These are phyloP conservation scores for Scortechinia acanthostroma DNA, from an alignment of 2,329 filamentous ascomycete genomes.

Conservation along the genomic window DNA sequence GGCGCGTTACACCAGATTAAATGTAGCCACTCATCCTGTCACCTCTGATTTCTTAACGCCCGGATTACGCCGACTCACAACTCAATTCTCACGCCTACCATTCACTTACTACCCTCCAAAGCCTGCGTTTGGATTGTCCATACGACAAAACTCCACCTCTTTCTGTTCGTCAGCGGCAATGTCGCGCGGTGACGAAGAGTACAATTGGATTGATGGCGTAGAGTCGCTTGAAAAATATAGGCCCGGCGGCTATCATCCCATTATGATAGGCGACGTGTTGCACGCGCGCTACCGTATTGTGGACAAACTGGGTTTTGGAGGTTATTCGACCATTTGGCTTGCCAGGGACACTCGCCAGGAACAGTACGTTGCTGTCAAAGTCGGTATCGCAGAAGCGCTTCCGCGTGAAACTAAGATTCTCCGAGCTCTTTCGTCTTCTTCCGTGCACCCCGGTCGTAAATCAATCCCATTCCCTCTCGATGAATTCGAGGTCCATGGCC, in stretches of 20 bases:
- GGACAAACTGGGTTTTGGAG: conserved; percentile 13
- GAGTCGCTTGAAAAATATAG: not conserved
- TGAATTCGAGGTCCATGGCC: conserved; percentile 15
- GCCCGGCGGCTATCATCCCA: conserved; percentile 7
- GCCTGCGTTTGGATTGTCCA: too few species aligned
- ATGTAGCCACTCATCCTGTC: too few species aligned
- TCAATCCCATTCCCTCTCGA: conserved; percentile 9
- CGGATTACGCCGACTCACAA: too few species aligned
- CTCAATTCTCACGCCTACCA: too few species aligned
- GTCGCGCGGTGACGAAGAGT: too few species aligned
- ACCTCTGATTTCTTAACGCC: too few species aligned
- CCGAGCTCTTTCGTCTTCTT: not conserved
- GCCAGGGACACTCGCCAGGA: conserved; percentile 12
- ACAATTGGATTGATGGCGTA: not conserved
- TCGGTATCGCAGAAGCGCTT: conserved; percentile 4
- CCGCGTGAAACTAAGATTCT: not conserved
- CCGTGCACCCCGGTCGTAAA: conserved; percentile 4
- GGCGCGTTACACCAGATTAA: too few species aligned
- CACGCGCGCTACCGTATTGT: conserved; percentile 12
- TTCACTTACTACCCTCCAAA: too few species aligned
- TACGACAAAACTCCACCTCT: too few species aligned
- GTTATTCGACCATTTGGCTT: conserved; percentile 14
- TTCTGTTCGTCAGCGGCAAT: too few species aligned
- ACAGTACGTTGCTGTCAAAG: not conserved
- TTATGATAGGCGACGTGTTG: conserved; percentile 10